Evolutionary conservation across 2,329 filamentous ascomycete genomes (phyloP).

Genomic region (Colletotrichum liaoningense): DNA sequence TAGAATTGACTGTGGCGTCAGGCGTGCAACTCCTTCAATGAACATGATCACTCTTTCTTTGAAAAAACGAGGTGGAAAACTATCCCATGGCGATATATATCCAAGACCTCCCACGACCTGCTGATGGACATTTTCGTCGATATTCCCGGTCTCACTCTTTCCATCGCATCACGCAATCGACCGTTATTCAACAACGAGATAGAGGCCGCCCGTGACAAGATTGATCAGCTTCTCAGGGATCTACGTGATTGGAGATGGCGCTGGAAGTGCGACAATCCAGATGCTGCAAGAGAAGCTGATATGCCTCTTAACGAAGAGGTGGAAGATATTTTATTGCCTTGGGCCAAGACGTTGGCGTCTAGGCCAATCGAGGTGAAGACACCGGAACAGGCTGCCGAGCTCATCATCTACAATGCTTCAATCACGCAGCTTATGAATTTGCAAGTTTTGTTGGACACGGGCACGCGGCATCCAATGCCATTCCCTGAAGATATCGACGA

Average conservation of each 20-base stretch:
- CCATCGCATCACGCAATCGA: neutral
- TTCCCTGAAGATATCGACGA: neutral
- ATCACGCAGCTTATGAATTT: constrained; percentile 14
- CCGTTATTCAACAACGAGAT: neutral
- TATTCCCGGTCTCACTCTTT: constrained; percentile 1
- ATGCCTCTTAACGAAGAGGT: neutral
- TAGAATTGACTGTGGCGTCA: neutral
- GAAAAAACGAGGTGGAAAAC: constrained; percentile 12
- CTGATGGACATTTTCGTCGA: constrained; percentile 16
- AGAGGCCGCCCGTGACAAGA: neutral
- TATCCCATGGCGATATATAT: neutral
- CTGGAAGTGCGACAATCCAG: constrained; percentile 1
- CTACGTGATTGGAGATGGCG: neutral
- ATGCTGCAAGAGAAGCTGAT: neutral
- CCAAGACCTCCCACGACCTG: constrained; percentile 9
- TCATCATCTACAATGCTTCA: constrained; percentile 21
- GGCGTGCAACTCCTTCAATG: constrained; percentile 15
- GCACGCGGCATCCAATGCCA: neutral
- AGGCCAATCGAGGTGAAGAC: neutral
- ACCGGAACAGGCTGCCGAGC: neutral
- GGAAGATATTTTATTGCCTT: neutral
- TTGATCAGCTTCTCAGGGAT: neutral
- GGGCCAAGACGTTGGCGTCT: neutral
- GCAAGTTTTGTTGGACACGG: neutral
- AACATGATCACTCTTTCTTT: constrained; percentile 14